Evolutionary conservation across 1,284 basidiomycete species (phyloP), one percentile per base, ranked within the genome.

Genomic region (Afroboletus lepidellus): DNA sequence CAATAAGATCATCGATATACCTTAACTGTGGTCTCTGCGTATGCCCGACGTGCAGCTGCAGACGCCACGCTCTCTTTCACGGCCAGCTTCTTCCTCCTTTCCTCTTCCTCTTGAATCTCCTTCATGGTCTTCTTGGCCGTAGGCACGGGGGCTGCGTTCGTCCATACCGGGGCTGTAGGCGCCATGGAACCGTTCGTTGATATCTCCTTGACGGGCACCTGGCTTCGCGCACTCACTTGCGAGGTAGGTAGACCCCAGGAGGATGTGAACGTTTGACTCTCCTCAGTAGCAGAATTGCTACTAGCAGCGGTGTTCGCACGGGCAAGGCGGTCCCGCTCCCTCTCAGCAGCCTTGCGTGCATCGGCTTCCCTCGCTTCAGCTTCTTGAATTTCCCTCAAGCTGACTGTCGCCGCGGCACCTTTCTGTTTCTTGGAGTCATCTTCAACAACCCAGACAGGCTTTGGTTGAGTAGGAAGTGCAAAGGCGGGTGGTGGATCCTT

Each of bases 101-200:
- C 90, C 69, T 99, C 96, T 64, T 99, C 96, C 69, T 98, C 94
- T 69, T 98, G 93, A 43, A 99, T 99, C 74, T 99, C 94, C 77
- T 95, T 97, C 84, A 99, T 89, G 3, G 92, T 92, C 80, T 95
- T 98, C 76, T 94, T 96, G 8, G 83, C 74, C 3, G 76, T 71
- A 5, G 74, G 65, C 6, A 75, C 57, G 59, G 86, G 83, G 1
- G 72, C 67, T 13, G 81, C 67, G 48, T 77, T 82, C 9, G 85
- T 87, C 88, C 89, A 91, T 23, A 88, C 88, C 7, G 81, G 77
- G 5, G 63, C 59, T 27, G 63, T 55, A 11, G 69, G 41, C 4
- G 66, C 54, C 24, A 66, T 57, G 13, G 77, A 61, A 50, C 70
- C 53, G 4, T 67, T 56, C 5, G 77, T 63, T 36, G 72, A 66